A percentile compares a stretch with the other conserved stretches of the same genome.
Evolutionary conservation across 2,329 filamentous ascomycete genomes (phyloP).

Genomic region (Pseudogymnoascus sp.): DNA sequence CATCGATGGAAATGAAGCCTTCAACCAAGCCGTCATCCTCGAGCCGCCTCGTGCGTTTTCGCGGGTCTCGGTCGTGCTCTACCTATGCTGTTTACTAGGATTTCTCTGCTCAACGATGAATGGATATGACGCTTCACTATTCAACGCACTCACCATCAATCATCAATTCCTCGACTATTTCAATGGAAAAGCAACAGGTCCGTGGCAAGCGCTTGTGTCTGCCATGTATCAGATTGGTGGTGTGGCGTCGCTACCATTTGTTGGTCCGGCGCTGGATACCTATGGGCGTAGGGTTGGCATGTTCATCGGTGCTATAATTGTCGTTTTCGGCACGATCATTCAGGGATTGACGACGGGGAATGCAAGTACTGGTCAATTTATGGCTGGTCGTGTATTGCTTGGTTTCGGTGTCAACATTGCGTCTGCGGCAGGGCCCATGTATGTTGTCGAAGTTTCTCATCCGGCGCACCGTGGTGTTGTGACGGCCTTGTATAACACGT

Average conservation of each 20-base stretch:
- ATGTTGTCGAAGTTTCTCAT: conserved; percentile 39
- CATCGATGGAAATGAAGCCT: conserved; percentile 43
- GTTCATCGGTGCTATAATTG: conserved; percentile 35
- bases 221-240: conserved; percentile 45
- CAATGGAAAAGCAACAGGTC: conserved; percentile 33
- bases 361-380: conserved; percentile 33
- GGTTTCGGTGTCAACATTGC: conserved; percentile 46
- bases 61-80: conserved; percentile 33
- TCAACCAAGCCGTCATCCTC: conserved; percentile 45
- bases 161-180: conserved; percentile 33
- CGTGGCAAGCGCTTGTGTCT: conserved; percentile 41
- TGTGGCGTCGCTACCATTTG: conserved; percentile 38
- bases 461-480: conserved; percentile 38
- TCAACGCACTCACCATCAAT: conserved; percentile 40
- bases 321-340: conserved; percentile 39
- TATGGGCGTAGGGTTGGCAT: conserved; percentile 41
- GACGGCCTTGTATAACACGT: conserved; percentile 25
- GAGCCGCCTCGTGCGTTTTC: conserved; percentile 39
- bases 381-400: conserved; percentile 51
- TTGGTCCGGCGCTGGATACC: conserved; percentile 38
- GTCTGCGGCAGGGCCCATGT: conserved; percentile 38
- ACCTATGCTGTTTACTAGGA: conserved; percentile 37
- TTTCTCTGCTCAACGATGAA: conserved; percentile 45
- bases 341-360: conserved; percentile 30
- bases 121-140: conserved; percentile 43